Evolutionary conservation across 139 green algal genomes (phyloP).

Genomic region (Coccomyxa sp.): DNA sequence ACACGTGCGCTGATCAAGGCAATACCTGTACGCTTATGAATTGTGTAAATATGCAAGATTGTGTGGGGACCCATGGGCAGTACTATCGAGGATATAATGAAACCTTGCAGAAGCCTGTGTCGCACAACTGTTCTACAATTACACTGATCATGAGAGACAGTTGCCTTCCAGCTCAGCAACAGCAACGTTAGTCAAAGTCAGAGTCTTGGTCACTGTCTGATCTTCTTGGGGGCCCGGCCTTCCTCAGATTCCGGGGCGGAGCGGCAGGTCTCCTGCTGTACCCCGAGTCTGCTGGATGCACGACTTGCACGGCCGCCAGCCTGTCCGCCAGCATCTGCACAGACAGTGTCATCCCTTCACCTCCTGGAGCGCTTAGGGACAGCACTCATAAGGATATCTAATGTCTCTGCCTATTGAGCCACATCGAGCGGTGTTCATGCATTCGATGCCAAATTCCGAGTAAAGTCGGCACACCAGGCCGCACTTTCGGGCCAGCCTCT

Average conservation of each 20-base stretch:
- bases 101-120: too few species aligned
- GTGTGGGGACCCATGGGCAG: too few species aligned
- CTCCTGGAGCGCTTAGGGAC: too few species aligned
- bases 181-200: slow-evolving; percentile 14
- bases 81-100: too few species aligned
- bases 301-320: not conserved
- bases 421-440: not conserved
- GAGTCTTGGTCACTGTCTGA: not conserved
- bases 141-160: too few species aligned
- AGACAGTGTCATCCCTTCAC: too few species aligned
- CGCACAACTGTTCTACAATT: too few species aligned
- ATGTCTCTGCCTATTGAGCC: not conserved
- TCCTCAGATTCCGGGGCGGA: not conserved
- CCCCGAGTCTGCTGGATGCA: not conserved
- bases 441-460: not conserved
- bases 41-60: too few species aligned
- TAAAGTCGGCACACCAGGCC: not conserved
- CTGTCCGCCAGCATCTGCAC: not conserved
- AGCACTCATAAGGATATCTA: not conserved
- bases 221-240: not conserved
- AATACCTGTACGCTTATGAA: too few species aligned
- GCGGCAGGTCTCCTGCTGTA: too few species aligned
- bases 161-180: too few species aligned
- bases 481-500: not conserved
- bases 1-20: too few species aligned